phyloP scores from a whole-genome alignment of 306 rosid genomes.

The Cicer bijugum region DNA sequence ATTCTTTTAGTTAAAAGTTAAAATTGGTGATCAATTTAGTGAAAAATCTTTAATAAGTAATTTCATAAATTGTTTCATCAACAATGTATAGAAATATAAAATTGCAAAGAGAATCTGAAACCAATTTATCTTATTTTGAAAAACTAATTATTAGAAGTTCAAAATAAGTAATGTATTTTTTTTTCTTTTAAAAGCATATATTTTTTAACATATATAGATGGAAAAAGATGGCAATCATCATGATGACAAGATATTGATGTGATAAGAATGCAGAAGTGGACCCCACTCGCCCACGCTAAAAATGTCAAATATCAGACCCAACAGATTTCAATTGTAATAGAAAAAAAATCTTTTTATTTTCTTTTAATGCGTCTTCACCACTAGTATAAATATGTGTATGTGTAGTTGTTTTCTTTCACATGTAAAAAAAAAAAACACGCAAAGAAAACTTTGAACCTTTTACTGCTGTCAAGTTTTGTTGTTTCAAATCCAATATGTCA shows the following conservation, averaged over 20 bases:
- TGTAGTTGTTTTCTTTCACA: not conserved
- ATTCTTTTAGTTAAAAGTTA: too few species aligned
- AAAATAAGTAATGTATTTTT: too few species aligned
- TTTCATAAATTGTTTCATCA: too few species aligned
- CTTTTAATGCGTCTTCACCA: slow-evolving; percentile 27
- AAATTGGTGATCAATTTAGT: too few species aligned
- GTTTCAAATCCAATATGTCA: slow-evolving; percentile 33
- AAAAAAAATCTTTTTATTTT: not conserved
- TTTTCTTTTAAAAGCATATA: too few species aligned
- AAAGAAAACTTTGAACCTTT: not conserved
- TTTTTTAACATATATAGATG: too few species aligned
- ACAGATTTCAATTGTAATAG: not conserved
- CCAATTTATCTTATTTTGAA: too few species aligned
- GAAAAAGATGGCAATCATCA: slow-evolving; percentile 28
- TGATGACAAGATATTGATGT: slow-evolving; percentile 53
- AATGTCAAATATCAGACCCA: slow-evolving; percentile 40
- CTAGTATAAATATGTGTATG: not conserved
- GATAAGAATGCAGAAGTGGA: slow-evolving; percentile 41
- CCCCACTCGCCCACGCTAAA: slow-evolving; percentile 45
- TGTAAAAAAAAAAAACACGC: not conserved
- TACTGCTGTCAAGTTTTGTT: not conserved
- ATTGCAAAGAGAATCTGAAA: too few species aligned
- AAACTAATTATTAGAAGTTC: too few species aligned
- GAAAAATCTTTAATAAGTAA: too few species aligned
- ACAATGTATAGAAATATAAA: too few species aligned